Evolutionary conservation across 1,284 basidiomycete species (phyloP).

Genomic region (Puccinia sorghi): DNA sequence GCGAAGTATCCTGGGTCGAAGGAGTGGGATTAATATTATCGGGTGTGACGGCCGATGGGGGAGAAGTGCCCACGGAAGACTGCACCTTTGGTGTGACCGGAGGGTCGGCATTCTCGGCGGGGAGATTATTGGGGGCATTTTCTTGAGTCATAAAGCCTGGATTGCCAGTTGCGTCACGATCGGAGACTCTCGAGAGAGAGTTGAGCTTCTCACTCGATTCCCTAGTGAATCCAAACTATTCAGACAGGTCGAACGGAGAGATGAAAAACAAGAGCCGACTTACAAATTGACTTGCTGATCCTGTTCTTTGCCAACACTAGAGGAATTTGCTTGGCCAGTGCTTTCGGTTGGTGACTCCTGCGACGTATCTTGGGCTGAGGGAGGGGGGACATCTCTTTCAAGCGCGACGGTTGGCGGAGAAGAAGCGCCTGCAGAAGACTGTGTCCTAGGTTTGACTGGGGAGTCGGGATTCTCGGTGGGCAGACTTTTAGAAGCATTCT

Average conservation of each 20-base stretch:
- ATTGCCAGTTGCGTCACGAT: conserved; percentile 52
- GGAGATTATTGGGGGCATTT: too few relatives aligned
- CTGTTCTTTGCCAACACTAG: conserved; percentile 29
- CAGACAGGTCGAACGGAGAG: background rate
- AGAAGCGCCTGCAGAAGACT: background rate
- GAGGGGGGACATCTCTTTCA: background rate
- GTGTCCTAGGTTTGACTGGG: conserved; percentile 7
- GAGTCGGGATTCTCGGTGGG: background rate
- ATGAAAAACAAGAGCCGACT: conserved; percentile 5
- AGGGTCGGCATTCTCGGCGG: too few relatives aligned
- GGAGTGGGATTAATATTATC: too few relatives aligned
- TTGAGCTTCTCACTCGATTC: conserved; percentile 55
- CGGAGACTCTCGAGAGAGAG: conserved; percentile 52
- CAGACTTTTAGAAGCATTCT: background rate
- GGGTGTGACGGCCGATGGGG: too few relatives aligned
- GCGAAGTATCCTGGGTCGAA: background rate
- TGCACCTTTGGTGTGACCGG: too few relatives aligned
- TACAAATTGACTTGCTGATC: conserved; percentile 39
- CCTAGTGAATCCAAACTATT: conserved; percentile 40
- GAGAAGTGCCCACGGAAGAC: too few relatives aligned
- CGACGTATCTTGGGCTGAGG: background rate
- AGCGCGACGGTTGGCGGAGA: background rate
- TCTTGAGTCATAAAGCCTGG: conserved; percentile 52
- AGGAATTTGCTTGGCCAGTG: background rate
- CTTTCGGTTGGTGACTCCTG: background rate